These are phyloP conservation scores for Asterophora lycoperdoides DNA, from an alignment of 768 basidiomycete genomes.

Conservation along the genomic window DNA sequence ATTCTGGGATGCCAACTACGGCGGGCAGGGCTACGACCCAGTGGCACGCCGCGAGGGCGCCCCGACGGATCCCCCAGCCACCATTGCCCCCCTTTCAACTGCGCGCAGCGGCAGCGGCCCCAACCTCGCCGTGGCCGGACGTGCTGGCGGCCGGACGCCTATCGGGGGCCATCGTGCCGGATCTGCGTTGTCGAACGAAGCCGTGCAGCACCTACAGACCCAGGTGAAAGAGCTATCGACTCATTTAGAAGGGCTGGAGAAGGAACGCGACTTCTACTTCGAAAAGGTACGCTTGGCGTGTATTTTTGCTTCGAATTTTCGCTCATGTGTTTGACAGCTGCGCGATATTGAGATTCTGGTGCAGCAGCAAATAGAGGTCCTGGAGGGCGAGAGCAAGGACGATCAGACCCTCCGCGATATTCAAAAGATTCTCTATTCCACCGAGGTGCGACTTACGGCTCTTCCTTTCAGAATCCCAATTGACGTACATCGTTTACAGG, in stretches of 20 bases:
- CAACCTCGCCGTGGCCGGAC: conserved; percentile 19
- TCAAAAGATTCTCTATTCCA: conserved; percentile 91
- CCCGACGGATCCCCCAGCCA: conserved; percentile 71
- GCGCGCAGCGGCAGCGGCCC: conserved; percentile 32
- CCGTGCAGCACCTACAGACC: conserved; percentile 59
- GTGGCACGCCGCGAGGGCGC: conserved; percentile 76
- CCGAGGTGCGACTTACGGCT: conserved; percentile 60
- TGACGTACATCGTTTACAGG: conserved; percentile 41
- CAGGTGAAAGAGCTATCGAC: conserved; percentile 80
- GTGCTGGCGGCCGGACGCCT: conserved; percentile 71
- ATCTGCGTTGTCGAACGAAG: conserved; percentile 63
- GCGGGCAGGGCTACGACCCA: conserved; percentile 84
- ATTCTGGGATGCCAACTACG: conserved; percentile 92
- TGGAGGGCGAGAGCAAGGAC: conserved; percentile 53
- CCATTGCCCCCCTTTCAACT: conserved; percentile 62
- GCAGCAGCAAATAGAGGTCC: conserved; percentile 67
- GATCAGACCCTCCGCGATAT: conserved; percentile 69
- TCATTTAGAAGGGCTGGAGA: conserved; percentile 89
- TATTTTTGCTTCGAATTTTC: background rate
- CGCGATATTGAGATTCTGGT: conserved; percentile 95
- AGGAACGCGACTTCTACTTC: conserved; percentile 98
- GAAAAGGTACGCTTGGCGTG: conserved; percentile 66
- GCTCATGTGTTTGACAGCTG: conserved; percentile 45
- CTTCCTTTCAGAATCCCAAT: background rate
- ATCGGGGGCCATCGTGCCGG: conserved; percentile 64